Percentiles rank a stretch among this genome's conserved stretches.
Evolutionary conservation across 139 green algal genomes (phyloP).

Genomic region (Chlamydomonas asymmetrica): DNA sequence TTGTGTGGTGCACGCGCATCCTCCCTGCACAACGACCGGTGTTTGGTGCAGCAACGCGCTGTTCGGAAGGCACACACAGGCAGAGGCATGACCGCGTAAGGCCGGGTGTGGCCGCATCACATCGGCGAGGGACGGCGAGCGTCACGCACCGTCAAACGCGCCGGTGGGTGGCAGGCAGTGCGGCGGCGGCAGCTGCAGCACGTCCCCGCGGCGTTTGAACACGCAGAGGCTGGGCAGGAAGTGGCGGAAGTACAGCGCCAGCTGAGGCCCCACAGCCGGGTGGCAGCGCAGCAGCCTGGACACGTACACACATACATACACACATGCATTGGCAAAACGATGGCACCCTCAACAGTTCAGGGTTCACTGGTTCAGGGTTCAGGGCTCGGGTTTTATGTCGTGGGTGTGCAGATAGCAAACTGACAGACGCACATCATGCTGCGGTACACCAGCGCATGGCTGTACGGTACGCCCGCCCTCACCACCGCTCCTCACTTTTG

Average conservation of each 20-base stretch:
- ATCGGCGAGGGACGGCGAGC: background rate
- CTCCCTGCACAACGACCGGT: background rate
- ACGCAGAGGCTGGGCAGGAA: slow-evolving; percentile 36
- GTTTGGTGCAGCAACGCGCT: background rate
- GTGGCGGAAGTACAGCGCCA: slow-evolving; percentile 33
- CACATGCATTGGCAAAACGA: background rate
- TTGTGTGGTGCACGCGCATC: background rate
- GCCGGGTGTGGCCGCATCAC: background rate
- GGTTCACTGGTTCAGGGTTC: background rate
- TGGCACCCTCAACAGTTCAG: background rate
- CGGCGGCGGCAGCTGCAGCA: slow-evolving; percentile 35
- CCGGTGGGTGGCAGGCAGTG: slow-evolving; percentile 33
- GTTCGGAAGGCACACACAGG: background rate
- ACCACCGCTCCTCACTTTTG: slow-evolving; percentile 5
- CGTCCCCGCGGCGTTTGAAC: slow-evolving; percentile 8
- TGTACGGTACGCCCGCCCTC: background rate
- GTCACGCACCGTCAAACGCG: slow-evolving; percentile 28
- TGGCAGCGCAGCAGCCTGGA: slow-evolving; percentile 38
- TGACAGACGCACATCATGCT: too few species aligned
- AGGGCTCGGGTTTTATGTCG: background rate
- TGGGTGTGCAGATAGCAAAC: background rate
- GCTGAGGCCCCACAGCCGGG: slow-evolving; percentile 2
- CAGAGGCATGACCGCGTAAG: background rate
- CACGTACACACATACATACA: background rate
- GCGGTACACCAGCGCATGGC: background rate